Base-by-base conservation (phyloP, 768 basidiomycete species). In the Boletus eberwhitei region DNA sequence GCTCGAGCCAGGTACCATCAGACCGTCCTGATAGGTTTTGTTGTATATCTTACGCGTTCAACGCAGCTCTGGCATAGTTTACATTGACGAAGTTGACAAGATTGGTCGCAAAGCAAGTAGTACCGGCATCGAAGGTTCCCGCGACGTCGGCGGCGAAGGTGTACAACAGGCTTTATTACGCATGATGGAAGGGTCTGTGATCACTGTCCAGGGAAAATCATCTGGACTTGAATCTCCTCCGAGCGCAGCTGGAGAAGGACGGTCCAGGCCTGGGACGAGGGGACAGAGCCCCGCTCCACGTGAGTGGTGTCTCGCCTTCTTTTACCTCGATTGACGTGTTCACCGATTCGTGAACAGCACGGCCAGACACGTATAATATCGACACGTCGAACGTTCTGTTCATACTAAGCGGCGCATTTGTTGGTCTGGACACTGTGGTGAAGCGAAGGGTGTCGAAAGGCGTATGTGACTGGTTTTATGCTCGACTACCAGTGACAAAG, bases 61-160 rank as follows among this genome's bases (percentile, higher is more conserved):
- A 46, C 19, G 36, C 53, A 95, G 92, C 65, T 86, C 86, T 68
- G 95, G 95, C 7, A 97, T 98, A 57, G 87, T 98, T 32, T 96
- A 96, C 66, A 94, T 98, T 44, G 96, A 98, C 64, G 96, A 98
- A 74, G 77, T 94, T 2, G 96, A 98, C 74, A 98, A 98, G 74
- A 85, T 97, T 54, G 88, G 93, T 14, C 80, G 84, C 46, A 87
- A 82, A 62, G 59, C 68, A 14, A 62, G 64, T 37, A 72, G 79
- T 41, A 72, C 74, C 22, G 86, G 87, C 5, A 75, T 77, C 29
- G 89, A 90, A 59, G 83, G 85, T 4, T 83, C 86, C 6, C 80
- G 89, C 60, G 95, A 98, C 68, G 94, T 98, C 1, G 88, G 92
- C 22, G 95, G 95, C 11, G 94, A 97, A 77, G 95, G 95, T 34